Evolutionary conservation across 1,139 yeast species (phyloP).

Genomic region (Blastobotrys persicus): DNA sequence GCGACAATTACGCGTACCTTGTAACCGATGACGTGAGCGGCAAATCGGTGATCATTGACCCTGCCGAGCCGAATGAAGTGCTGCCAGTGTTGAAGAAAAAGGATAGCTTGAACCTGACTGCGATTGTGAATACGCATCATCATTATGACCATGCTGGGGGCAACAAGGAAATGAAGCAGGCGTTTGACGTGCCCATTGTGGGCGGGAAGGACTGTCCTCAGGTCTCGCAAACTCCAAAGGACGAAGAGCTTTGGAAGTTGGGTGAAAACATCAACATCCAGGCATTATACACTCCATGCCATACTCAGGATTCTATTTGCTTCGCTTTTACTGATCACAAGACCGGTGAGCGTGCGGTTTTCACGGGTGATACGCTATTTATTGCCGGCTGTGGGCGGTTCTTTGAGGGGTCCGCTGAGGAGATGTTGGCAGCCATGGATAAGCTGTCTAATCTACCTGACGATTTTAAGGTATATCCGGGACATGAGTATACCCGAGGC

Average conservation of each 20-base stretch:
- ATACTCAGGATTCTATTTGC: slow-evolving; percentile 93
- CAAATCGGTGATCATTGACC: slow-evolving; percentile 84
- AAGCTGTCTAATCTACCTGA: slow-evolving; percentile 59
- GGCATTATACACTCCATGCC: slow-evolving; percentile 95
- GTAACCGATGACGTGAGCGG: slow-evolving; percentile 65
- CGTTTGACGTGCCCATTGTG: slow-evolving; percentile 62
- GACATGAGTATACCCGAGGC: slow-evolving; percentile 90
- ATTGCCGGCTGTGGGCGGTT: slow-evolving; percentile 95
- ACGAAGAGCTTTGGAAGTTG: slow-evolving; percentile 43
- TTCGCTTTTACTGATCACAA: slow-evolving; percentile 65
- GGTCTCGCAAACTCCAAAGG: slow-evolving; percentile 66
- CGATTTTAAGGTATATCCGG: slow-evolving; percentile 75
- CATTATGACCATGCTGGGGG: slow-evolving; percentile 96
- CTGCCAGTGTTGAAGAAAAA: slow-evolving; percentile 40
- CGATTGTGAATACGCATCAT: slow-evolving; percentile 93
- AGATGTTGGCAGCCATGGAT: slow-evolving; percentile 75
- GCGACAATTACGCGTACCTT: slow-evolving; percentile 86
- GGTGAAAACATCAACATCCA: slow-evolving; percentile 67
- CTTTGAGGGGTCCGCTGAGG: slow-evolving; percentile 82
- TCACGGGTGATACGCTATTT: slow-evolving; percentile 94
- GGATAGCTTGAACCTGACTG: slow-evolving; percentile 49
- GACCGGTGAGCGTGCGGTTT: slow-evolving; percentile 68
- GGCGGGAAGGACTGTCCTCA: slow-evolving; percentile 80
- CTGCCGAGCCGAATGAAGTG: slow-evolving; percentile 77
- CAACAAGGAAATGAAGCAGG: slow-evolving; percentile 48